Conservation (phyloP, 2,329 filamentous ascomycete genomes). For the Albophoma yamanashiensis region DNA sequence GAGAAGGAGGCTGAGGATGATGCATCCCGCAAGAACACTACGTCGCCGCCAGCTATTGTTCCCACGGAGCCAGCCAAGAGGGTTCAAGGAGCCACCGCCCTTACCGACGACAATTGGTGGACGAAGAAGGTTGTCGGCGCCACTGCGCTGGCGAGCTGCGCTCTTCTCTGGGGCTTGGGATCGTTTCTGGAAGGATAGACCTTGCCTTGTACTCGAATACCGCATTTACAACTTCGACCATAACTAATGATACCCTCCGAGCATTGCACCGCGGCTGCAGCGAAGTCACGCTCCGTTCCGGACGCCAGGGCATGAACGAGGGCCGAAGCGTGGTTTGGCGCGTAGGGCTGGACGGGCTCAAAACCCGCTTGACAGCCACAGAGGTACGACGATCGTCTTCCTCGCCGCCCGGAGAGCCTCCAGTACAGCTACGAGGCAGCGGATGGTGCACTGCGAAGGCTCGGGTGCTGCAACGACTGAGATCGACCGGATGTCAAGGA, state of each 20-base stretch:
- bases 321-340: not conserved
- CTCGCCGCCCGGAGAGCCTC: not conserved
- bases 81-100: constrained; percentile 38
- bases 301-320: not conserved
- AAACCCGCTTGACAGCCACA: not conserved
- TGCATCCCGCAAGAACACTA: constrained; percentile 14
- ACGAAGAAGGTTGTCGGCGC: constrained; percentile 53
- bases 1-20: constrained; percentile 36
- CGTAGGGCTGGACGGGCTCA: too few relatives aligned
- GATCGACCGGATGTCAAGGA: not conserved
- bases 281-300: not conserved
- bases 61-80: constrained; percentile 18
- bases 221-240: too few relatives aligned
- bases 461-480: not conserved
- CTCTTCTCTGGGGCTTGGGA: constrained; percentile 46
- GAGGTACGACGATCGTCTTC: not conserved
- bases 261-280: too few relatives aligned
- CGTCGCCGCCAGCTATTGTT: constrained; percentile 15
- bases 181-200: constrained; percentile 33
- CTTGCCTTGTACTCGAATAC: too few relatives aligned
- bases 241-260: not conserved
- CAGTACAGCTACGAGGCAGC: not conserved
- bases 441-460: not conserved
- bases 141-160: constrained; percentile 50
- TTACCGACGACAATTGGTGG: constrained; percentile 58